Conservation (phyloP, 306 rosid species). For the Rubus parviflorus region DNA sequence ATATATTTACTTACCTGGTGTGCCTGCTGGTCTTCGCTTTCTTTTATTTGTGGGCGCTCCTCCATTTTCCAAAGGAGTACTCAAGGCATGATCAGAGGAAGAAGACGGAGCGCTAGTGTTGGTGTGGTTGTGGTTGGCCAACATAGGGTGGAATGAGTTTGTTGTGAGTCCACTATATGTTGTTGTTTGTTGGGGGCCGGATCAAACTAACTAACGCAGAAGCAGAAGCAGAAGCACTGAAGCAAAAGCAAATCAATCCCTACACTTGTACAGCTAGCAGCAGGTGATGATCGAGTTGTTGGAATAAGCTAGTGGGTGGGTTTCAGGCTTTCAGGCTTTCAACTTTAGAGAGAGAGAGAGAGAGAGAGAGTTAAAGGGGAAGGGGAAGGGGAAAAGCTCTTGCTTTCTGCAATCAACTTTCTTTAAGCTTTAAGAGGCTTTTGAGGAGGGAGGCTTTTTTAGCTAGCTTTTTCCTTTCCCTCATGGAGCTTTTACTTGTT, state of each 20-base stretch:
- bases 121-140: slow-evolving; percentile 37
- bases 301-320: slow-evolving; percentile 12
- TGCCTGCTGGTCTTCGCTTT: slow-evolving; percentile 95
- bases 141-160: slow-evolving; percentile 47
- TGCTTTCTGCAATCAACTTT: slow-evolving; percentile 71
- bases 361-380: slow-evolving; percentile 12
- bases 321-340: not conserved
- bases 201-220: not conserved
- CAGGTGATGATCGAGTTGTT: too few species aligned
- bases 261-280: slow-evolving; percentile 3
- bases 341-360: slow-evolving; percentile 5
- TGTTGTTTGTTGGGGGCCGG: not conserved
- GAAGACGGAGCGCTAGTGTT: slow-evolving; percentile 43
- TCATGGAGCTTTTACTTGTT: slow-evolving; percentile 5
- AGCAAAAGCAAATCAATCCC: not conserved
- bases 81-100: slow-evolving; percentile 37
- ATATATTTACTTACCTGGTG: too few species aligned
- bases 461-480: slow-evolving; percentile 18
- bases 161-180: not conserved
- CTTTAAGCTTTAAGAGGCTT: slow-evolving; percentile 39
- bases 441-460: slow-evolving; percentile 31
- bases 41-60: slow-evolving; percentile 46
- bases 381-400: slow-evolving; percentile 40
- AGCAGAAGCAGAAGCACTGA: not conserved
- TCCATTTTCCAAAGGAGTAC: slow-evolving; percentile 54